Percentiles rank a stretch among this genome's conserved stretches.
Evolutionary conservation across 257 asterid genomes (phyloP).

Genomic region (Vinca minor): DNA sequence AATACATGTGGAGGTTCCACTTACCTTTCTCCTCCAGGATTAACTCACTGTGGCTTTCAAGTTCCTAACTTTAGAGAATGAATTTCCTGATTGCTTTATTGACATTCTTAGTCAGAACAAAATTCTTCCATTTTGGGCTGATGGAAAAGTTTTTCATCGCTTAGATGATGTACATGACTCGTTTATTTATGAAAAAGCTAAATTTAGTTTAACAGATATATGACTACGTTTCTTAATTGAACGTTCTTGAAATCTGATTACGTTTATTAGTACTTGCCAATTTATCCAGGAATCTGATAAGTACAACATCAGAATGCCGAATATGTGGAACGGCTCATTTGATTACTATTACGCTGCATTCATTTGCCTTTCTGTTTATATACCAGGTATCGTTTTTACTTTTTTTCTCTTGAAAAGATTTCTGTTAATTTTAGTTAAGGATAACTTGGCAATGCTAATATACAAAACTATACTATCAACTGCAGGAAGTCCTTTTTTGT

Average conservation of each 20-base stretch:
- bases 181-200: neutral
- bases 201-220: neutral
- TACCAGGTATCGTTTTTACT: constrained; percentile 64
- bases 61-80: neutral
- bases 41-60: neutral
- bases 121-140: neutral
- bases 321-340: constrained; percentile 63
- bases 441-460: too few species aligned
- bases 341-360: constrained; percentile 66
- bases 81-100: neutral
- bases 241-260: too few species aligned
- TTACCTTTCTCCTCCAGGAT: neutral
- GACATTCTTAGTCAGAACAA: neutral
- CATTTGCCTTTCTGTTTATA: constrained; percentile 52
- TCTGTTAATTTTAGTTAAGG: neutral
- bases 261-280: too few species aligned
- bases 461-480: too few species aligned
- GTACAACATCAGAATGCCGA: constrained; percentile 73
- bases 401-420: too few species aligned
- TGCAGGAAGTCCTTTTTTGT: constrained; percentile 70
- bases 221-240: too few species aligned
- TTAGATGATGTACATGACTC: neutral
- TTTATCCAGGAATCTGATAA: constrained; percentile 41
- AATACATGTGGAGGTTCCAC: neutral
- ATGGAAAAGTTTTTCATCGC: neutral